Percentiles rank a stretch among this genome's conserved stretches.
These are phyloP conservation scores for Pestalotiopsis sp. DNA, from an alignment of 2,329 filamentous ascomycete species.

Conservation along the genomic window DNA sequence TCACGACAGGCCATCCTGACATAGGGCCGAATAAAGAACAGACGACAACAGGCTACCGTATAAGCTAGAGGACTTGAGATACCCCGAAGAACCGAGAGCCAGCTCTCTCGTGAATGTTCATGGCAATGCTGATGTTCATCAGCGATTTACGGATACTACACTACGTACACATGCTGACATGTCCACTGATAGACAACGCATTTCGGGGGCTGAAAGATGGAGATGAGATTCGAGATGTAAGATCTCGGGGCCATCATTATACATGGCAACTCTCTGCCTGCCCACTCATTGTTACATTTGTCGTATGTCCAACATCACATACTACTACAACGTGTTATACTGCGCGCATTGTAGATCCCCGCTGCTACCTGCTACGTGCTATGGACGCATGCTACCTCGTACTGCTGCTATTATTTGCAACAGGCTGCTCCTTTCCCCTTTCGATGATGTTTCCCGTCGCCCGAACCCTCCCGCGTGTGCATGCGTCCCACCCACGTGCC, in stretches of 20 bases:
- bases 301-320: too few species aligned
- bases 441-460: conserved; percentile 1
- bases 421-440: not conserved
- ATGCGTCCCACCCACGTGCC: conserved; percentile 6
- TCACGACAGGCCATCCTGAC: not conserved
- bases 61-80: not conserved
- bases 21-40: conserved; percentile 1
- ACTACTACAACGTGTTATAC: not conserved
- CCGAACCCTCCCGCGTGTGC: not conserved
- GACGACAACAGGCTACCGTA: not conserved
- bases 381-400: not conserved
- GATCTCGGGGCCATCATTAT: not conserved
- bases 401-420: not conserved
- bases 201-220: not conserved
- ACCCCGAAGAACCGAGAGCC: conserved; percentile 1
- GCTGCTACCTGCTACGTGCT: not conserved
- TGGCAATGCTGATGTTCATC: not conserved
- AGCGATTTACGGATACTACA: not conserved
- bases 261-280: not conserved
- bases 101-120: not conserved
- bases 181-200: not conserved
- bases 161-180: not conserved
- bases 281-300: too few species aligned
- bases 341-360: not conserved
- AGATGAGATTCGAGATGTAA: not conserved